Evolutionary conservation across 495 filamentous ascomycete species (phyloP).

Genomic region (Daldinia grandis): DNA sequence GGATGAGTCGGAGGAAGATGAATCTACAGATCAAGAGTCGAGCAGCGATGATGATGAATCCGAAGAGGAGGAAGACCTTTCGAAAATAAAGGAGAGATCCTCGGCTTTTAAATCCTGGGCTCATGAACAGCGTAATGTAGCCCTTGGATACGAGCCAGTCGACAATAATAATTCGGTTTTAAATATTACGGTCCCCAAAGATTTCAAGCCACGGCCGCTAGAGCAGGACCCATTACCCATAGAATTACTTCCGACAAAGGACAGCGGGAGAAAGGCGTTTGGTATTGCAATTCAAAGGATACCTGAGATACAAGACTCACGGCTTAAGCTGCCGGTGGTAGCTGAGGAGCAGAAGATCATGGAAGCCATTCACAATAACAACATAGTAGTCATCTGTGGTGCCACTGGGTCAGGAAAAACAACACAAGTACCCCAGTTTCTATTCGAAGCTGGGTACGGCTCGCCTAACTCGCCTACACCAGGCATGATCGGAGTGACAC

Average conservation of each 20-base stretch:
- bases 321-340: conserved; percentile 86
- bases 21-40: conserved; percentile 42
- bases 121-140: conserved; percentile 81
- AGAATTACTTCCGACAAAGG: conserved; percentile 72
- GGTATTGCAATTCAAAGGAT: conserved; percentile 76
- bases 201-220: conserved; percentile 66
- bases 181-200: conserved; percentile 55
- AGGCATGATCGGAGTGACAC: conserved; percentile 94
- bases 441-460: conserved; percentile 94
- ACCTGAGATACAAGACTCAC: conserved; percentile 75
- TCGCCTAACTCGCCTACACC: conserved; percentile 77
- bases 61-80: conserved; percentile 42
- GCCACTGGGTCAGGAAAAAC: conserved; percentile 97
- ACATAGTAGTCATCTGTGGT: conserved; percentile 90
- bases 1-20: conserved; percentile 41
- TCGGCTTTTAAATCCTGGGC: conserved; percentile 97
- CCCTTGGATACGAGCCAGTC: conserved; percentile 59
- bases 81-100: conserved; percentile 52
- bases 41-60: conserved; percentile 47
- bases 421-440: conserved; percentile 94
- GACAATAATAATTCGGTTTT: conserved; percentile 42
- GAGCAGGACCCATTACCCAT: conserved; percentile 79
- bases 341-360: conserved; percentile 97
- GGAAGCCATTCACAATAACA: conserved; percentile 93
- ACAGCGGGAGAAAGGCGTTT: conserved; percentile 74